phyloP scores from a whole-genome alignment of 225 moss, liverwort and hornwort species.

The Sphagnum contortum region DNA sequence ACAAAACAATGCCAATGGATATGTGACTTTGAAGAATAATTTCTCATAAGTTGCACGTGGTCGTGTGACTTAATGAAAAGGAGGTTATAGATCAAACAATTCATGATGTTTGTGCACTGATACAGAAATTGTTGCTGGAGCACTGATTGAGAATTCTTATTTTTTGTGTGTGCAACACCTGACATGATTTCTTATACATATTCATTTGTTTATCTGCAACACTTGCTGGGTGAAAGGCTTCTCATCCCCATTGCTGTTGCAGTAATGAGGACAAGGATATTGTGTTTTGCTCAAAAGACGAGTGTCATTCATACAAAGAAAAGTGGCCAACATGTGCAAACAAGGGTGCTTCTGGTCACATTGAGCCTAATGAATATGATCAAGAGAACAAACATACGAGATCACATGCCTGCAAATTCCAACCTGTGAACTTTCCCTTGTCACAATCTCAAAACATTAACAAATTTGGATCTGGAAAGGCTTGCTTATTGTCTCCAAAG shows the following conservation, averaged over 20 bases:
- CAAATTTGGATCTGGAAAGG: slow-evolving; percentile 6
- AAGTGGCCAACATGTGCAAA: slow-evolving; percentile 17
- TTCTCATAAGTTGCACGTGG: not conserved
- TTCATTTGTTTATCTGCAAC: not conserved
- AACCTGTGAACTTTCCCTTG: slow-evolving; percentile 4
- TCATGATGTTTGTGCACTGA: too few species aligned
- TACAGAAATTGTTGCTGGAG: not conserved
- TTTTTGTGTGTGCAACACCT: not conserved
- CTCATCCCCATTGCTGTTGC: slow-evolving; percentile 10
- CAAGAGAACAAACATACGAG: slow-evolving; percentile 17
- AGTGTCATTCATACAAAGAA: slow-evolving; percentile 30
- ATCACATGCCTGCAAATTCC: slow-evolving; percentile 28
- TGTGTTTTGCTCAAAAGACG: slow-evolving; percentile 44
- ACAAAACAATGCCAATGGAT: not conserved
- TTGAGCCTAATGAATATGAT: not conserved
- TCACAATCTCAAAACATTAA: slow-evolving; percentile 11
- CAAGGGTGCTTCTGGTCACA: too few species aligned
- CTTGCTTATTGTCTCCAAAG: slow-evolving; percentile 11
- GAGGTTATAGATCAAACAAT: too few species aligned
- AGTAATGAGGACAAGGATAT: slow-evolving; percentile 59
- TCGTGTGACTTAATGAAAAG: not conserved
- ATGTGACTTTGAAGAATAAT: not conserved
- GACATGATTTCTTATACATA: not conserved
- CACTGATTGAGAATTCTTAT: not conserved
- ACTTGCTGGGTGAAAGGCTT: not conserved